Evolutionary conservation across 768 basidiomycete species (phyloP), one percentile per base, ranked within the genome.

Genomic region (Pleurotus citrinopileatus): DNA sequence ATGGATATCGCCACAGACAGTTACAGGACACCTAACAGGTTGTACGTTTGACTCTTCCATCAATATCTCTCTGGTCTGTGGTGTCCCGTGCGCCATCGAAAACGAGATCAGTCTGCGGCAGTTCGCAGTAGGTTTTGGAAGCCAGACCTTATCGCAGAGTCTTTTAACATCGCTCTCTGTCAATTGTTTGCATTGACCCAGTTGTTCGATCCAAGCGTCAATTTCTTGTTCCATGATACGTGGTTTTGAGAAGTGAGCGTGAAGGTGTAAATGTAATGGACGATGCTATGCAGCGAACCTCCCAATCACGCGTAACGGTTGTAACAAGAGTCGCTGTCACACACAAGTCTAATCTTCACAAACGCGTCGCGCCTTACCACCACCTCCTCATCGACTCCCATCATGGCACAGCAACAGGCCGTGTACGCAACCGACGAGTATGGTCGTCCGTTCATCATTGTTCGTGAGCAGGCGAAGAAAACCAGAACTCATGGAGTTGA

Each of bases 1-100:
- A 69, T 99, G 97, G 59, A 99, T 98, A 75, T 99, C 97, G 56
- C 97, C 97, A 66, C 97, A 99, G 56, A 99, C 97, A 45, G 97
- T 99, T 61, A 99, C 97, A 26, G 97, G 97, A 77, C 96, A 98
- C 72, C 90, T 80, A 52, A 99, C 97, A 19, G 95, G 95, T 73
- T 98, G 96, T 1, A 99, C 97, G 69, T 99, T 99, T 27, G 92
- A 94, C 77, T 99, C 97, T 66, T 97, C 96, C 89, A 97, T 95
- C 70, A 99, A 72, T 61, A 99, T 96, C 75, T 98, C 97, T 66
- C 96, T 83, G 52, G 97, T 94, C 97, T 99, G 67, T 3, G 55
- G 63, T 57, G 42, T 23, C 45, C 36, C 48, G 38, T 51, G 54
- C 40, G 12, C 54, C 55, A 43, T 44, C 45, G 23, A 52, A 53